These are phyloP conservation scores for Aspergillus avenaceus DNA, from an alignment of 495 filamentous ascomycete species.

Conservation along the genomic window DNA sequence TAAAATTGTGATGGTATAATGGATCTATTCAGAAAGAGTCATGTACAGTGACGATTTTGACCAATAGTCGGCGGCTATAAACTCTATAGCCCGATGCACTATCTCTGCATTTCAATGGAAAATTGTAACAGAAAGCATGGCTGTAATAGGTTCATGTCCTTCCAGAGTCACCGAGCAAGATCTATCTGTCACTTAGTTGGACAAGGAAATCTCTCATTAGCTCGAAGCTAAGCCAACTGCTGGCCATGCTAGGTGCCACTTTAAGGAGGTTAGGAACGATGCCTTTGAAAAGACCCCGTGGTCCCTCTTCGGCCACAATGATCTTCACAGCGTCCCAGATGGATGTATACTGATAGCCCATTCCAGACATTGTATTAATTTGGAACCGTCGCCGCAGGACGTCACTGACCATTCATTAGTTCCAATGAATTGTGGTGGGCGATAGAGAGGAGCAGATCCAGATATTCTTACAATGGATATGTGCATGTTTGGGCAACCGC, in stretches of 20 bases:
- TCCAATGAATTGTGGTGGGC: neutral
- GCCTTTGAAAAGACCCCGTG: conserved; percentile 82
- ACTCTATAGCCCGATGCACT: too few relatives aligned
- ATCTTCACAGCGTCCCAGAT: conserved; percentile 78
- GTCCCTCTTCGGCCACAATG: conserved; percentile 76
- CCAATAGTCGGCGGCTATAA: too few relatives aligned
- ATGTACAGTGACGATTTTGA: neutral
- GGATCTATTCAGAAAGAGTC: neutral
- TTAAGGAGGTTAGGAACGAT: conserved; percentile 93
- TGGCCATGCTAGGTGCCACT: conserved; percentile 97
- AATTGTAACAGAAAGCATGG: too few relatives aligned
- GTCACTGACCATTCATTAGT: conserved; percentile 52
- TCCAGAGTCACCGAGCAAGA: conserved; percentile 5
- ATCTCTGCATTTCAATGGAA: too few relatives aligned
- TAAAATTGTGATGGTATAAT: too few relatives aligned
- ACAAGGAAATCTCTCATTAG: conserved; percentile 82
- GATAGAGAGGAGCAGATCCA: neutral
- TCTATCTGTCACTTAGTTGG: conserved; percentile 42
- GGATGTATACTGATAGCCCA: conserved; percentile 91
- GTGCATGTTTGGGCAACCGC: conserved; percentile 96
- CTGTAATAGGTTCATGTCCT: too few relatives aligned
- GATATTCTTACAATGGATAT: conserved; percentile 82
- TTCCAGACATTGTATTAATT: conserved; percentile 98
- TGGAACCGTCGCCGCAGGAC: conserved; percentile 95
- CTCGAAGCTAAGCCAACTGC: conserved; percentile 96